Conservation (phyloP, 495 filamentous ascomycete genomes). For the Aeminium ludgeri region DNA sequence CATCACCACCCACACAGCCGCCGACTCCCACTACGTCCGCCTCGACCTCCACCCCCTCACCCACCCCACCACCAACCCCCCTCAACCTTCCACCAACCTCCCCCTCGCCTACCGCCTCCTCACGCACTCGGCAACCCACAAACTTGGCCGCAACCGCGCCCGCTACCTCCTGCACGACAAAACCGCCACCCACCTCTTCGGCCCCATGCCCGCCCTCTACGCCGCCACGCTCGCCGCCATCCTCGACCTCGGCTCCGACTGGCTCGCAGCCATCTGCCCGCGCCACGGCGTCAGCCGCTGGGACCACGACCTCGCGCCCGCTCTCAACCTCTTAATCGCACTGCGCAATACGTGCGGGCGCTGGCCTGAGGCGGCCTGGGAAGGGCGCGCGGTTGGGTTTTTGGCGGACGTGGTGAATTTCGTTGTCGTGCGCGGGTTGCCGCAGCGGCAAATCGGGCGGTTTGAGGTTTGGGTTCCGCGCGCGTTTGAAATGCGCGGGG, state of each 20-base stretch:
- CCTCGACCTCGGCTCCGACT: constrained; percentile 19
- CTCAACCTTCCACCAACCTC: constrained; percentile 9
- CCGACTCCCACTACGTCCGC: constrained; percentile 17
- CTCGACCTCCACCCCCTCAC: constrained; percentile 19
- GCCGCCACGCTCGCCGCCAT: constrained; percentile 17
- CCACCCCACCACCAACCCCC: not conserved
- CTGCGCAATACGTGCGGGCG: constrained; percentile 8
- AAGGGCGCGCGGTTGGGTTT: constrained; percentile 6
- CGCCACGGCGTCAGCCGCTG: constrained; percentile 14
- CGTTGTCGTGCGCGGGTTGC: constrained; percentile 13
- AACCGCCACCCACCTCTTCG: constrained; percentile 9
- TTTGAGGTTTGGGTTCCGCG: constrained; percentile 8
- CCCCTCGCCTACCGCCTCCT: constrained; percentile 12
- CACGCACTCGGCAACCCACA: constrained; percentile 11
- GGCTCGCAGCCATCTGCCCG: constrained; percentile 14
- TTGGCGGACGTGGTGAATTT: constrained; percentile 15
- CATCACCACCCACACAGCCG: constrained; percentile 11
- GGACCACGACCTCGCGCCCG: constrained; percentile 9
- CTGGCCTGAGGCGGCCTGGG: constrained; percentile 13
- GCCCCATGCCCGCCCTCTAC: constrained; percentile 18
- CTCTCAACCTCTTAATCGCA: constrained; percentile 9
- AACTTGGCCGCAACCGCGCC: constrained; percentile 12
- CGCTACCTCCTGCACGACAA: constrained; percentile 11
- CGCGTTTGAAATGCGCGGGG: too few species aligned
- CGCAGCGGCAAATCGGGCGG: constrained; percentile 4